Conservation (phyloP, 2,329 filamentous ascomycete species). For the Pseudogymnoascus sp. region DNA sequence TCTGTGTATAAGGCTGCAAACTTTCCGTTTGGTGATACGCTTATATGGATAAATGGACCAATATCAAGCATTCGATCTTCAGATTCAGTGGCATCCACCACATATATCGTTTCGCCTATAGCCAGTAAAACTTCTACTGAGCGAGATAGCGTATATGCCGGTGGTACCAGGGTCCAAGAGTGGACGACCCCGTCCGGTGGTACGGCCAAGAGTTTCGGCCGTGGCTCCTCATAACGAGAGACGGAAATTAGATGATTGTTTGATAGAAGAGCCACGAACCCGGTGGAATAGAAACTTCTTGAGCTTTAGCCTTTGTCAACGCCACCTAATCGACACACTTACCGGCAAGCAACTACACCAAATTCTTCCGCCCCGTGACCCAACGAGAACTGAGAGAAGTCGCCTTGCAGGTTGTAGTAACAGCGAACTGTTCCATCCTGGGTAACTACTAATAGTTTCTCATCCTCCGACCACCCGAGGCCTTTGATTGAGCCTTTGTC, state of each 20-base stretch:
- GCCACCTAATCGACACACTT: slow-evolving; percentile 13
- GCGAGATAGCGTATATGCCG: slow-evolving; percentile 78
- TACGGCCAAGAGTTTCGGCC: slow-evolving; percentile 72
- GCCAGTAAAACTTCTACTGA: slow-evolving; percentile 90
- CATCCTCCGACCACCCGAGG: slow-evolving; percentile 93
- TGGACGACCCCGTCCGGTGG: slow-evolving; percentile 73
- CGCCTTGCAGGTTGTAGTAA: slow-evolving; percentile 81
- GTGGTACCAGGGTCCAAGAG: slow-evolving; percentile 84
- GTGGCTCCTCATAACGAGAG: slow-evolving; percentile 82
- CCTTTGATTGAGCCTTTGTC: slow-evolving; percentile 82
- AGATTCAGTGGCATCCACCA: slow-evolving; percentile 80
- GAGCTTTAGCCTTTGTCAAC: not conserved
- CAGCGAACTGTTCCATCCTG: slow-evolving; percentile 85
- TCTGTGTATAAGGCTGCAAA: slow-evolving; percentile 83
- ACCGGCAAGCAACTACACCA: slow-evolving; percentile 75
- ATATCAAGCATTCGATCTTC: slow-evolving; percentile 88
- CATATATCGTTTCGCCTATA: slow-evolving; percentile 74
- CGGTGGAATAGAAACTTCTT: slow-evolving; percentile 69
- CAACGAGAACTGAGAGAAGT: slow-evolving; percentile 90
- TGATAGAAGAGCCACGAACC: slow-evolving; percentile 84
- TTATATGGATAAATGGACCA: slow-evolving; percentile 85
- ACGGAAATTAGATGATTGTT: slow-evolving; percentile 85
- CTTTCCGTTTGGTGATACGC: slow-evolving; percentile 83
- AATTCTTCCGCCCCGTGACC: slow-evolving; percentile 84
- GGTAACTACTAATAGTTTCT: slow-evolving; percentile 81